Evolutionary conservation across 306 rosid genomes (phyloP).

Genomic region (Cicer judaicum): DNA sequence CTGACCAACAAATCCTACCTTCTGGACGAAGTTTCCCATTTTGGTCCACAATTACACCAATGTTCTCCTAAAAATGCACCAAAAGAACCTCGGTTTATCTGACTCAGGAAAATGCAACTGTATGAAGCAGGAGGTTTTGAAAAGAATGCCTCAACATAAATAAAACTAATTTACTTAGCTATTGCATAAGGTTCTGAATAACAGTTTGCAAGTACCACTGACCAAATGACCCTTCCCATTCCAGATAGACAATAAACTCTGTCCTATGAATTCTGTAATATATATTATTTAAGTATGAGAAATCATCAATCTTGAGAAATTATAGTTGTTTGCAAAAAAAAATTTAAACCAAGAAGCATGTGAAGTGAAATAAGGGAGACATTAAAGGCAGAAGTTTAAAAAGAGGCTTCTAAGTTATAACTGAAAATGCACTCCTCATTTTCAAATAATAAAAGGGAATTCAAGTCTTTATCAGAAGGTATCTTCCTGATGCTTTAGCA

Average conservation of each 20-base stretch:
- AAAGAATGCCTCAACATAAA: conserved; percentile 22
- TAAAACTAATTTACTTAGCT: conserved; percentile 11
- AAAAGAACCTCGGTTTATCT: conserved; percentile 27
- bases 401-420: conserved; percentile 5
- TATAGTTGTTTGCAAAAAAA: neutral
- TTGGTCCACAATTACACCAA: conserved; percentile 95
- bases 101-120: conserved; percentile 20
- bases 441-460: neutral
- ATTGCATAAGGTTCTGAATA: conserved; percentile 15
- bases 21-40: conserved; percentile 91
- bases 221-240: neutral
- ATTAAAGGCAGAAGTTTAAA: conserved; percentile 10
- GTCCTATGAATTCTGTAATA: conserved; percentile 3
- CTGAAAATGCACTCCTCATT: neutral
- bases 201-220: conserved; percentile 1
- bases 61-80: conserved; percentile 72
- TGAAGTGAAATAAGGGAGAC: neutral
- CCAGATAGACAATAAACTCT: neutral
- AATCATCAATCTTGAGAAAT: conserved; percentile 18
- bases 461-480: neutral
- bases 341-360: conserved; percentile 5
- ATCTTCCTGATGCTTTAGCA: conserved; percentile 17
- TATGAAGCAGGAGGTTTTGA: conserved; percentile 17
- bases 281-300: conserved; percentile 25
- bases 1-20: conserved; percentile 99